Evolutionary conservation across 805 yeast genomes (phyloP), one percentile per base, ranked within the genome.

Genomic region (Nakazawaea laoshanensis): DNA sequence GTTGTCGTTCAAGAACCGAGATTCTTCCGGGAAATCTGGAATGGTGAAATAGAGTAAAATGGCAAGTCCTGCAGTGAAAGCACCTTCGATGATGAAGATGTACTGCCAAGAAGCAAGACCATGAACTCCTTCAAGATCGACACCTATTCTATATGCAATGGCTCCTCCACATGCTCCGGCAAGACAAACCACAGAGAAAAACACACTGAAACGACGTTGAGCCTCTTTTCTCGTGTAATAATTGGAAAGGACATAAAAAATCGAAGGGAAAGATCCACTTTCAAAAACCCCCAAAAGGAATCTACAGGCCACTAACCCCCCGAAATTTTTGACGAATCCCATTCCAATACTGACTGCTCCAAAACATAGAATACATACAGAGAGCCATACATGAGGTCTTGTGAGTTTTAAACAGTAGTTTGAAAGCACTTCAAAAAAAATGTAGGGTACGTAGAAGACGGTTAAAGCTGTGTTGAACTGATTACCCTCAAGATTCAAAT

Each of bases 401-500:
- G 63, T 48, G 19, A 49, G 47, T 36, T 61, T 61, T 41, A 65
- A 51, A 26, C 52, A 32, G 36, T 58, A 57, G 40, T 64, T 65
- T 29, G 65, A 56, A 17, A 63, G 30, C 18, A 35, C 25, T 24
- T 40, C 43, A 25, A 40, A 33, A 32, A 40, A 38, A 14, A 40
- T 15, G 26, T 40, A 40, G 21, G 43, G 43, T 3, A 40, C 34
- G 22, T 72, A 76, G 48, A 76, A 76, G 7, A 76, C 61, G 9
- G 78, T 70, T 44, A 76, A 62, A 4, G 75, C 72, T 19, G 60
- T 59, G 45, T 74, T 75, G 55, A 59, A 75, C 42, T 75, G 70
- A 44, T 59, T 59, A 4, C 74, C 77, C 3, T 49, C 49, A 27
- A 78, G 58, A 11, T 59, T 42, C 26, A 78, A 52, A 36, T 73